Percentiles rank a stretch among this genome's conserved stretches.
Conservation (phyloP, 1,139 yeast genomes). For the Debaryomyces udenii region DNA sequence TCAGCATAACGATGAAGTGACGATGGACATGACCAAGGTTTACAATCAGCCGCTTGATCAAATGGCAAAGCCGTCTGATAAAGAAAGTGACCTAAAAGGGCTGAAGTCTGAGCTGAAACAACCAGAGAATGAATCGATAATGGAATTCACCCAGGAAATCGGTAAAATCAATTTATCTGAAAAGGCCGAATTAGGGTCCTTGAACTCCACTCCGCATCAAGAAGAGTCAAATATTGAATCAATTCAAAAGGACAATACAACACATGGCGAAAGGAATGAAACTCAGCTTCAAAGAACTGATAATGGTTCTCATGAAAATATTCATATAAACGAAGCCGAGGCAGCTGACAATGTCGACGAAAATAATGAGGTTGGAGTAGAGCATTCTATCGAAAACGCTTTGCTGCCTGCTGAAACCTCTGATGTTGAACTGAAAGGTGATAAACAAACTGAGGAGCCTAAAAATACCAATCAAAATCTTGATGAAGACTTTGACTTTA, state of each 20-base stretch:
- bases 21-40: slow-evolving; percentile 18
- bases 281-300: background rate
- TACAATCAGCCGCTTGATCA: background rate
- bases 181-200: background rate
- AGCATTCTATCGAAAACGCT: background rate
- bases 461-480: background rate
- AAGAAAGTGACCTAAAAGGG: background rate
- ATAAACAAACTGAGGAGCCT: background rate
- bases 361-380: background rate
- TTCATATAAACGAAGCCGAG: background rate
- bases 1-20: slow-evolving; percentile 13
- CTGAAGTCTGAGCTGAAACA: background rate
- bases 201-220: background rate
- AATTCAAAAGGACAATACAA: background rate
- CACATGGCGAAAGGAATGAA: background rate
- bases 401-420: background rate
- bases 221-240: background rate
- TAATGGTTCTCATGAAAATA: background rate
- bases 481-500: background rate
- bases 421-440: too few species aligned
- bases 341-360: background rate
- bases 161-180: slow-evolving; percentile 8
- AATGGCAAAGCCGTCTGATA: background rate
- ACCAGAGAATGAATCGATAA: slow-evolving; percentile 3
- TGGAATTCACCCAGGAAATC: slow-evolving; percentile 11